Conservation (phyloP, 73 alveolate species). For the Blepharisma japonicum region DNA sequence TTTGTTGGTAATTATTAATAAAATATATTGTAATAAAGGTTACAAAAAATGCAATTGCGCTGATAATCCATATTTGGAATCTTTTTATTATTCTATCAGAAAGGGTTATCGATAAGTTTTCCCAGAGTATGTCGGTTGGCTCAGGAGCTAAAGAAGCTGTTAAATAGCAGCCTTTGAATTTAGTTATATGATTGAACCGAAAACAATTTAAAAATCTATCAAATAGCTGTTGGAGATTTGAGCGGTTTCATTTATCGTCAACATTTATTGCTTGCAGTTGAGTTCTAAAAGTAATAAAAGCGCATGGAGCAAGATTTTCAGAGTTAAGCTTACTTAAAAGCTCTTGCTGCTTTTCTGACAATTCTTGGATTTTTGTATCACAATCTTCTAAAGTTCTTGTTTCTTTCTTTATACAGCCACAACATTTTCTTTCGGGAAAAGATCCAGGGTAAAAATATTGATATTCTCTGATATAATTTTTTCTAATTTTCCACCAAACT, state of each 20-base stretch:
- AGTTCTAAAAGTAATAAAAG: background rate
- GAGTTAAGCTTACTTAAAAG: background rate
- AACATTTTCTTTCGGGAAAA: background rate
- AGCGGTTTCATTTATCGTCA: background rate
- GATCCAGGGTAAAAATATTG: background rate
- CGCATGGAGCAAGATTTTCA: background rate
- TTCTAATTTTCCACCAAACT: background rate
- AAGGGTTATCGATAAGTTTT: background rate
- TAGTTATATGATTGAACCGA: background rate
- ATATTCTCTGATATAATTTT: background rate
- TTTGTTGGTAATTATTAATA: too few relatives aligned
- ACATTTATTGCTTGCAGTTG: background rate
- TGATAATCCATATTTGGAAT: too few relatives aligned
- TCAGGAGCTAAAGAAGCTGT: slow-evolving; percentile 18
- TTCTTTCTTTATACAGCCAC: background rate
- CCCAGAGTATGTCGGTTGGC: slow-evolving; percentile 13
- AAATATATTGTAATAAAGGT: too few relatives aligned
- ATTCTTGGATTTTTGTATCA: background rate
- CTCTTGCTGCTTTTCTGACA: background rate
- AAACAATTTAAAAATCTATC: too few relatives aligned
- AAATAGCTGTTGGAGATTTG: too few relatives aligned
- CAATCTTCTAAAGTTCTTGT: background rate
- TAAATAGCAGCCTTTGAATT: slow-evolving; percentile 1
- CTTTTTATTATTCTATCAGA: too few relatives aligned
- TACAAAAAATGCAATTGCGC: too few relatives aligned